Evolutionary conservation across 192 early-diverging fungal species (phyloP).

Genomic region (Rhizophagus prolifer): DNA sequence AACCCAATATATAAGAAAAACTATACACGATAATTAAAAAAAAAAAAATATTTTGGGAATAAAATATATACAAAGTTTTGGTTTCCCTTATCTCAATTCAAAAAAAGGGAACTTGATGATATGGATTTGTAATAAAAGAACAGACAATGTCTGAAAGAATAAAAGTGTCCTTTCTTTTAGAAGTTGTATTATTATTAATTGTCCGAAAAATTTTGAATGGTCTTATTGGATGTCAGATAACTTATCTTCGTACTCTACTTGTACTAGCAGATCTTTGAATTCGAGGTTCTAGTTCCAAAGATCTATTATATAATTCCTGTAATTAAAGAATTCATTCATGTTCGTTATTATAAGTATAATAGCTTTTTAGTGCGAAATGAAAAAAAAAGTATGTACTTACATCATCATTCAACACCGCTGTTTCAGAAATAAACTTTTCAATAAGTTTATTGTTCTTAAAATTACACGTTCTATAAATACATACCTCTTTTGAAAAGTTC

Average conservation of each 20-base stretch:
- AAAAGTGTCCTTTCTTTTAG: background rate
- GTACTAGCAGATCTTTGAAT: slow-evolving; percentile 11
- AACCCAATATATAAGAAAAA: background rate
- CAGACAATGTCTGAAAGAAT: too few species aligned
- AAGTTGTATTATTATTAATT: background rate
- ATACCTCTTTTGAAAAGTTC: slow-evolving; percentile 54
- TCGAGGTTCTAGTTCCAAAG: slow-evolving; percentile 39
- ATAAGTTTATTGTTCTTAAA: slow-evolving; percentile 41
- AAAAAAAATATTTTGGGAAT: background rate
- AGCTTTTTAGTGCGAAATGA: background rate
- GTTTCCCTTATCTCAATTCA: background rate
- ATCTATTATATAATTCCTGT: slow-evolving; percentile 42
- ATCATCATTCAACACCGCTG: slow-evolving; percentile 38
- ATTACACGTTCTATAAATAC: slow-evolving; percentile 25
- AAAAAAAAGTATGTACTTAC: background rate
- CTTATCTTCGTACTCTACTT: slow-evolving; percentile 7
- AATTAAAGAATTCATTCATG: background rate
- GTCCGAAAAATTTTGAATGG: background rate
- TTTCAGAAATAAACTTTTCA: slow-evolving; percentile 37
- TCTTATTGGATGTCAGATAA: background rate
- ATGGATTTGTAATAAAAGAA: too few species aligned
- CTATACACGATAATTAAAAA: background rate
- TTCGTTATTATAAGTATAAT: background rate
- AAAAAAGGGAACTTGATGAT: background rate
- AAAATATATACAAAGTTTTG: background rate